Percentiles rank a stretch among this genome's conserved stretches.
Conservation (phyloP, 345 rosid genomes). For the Passiflora organensis region DNA sequence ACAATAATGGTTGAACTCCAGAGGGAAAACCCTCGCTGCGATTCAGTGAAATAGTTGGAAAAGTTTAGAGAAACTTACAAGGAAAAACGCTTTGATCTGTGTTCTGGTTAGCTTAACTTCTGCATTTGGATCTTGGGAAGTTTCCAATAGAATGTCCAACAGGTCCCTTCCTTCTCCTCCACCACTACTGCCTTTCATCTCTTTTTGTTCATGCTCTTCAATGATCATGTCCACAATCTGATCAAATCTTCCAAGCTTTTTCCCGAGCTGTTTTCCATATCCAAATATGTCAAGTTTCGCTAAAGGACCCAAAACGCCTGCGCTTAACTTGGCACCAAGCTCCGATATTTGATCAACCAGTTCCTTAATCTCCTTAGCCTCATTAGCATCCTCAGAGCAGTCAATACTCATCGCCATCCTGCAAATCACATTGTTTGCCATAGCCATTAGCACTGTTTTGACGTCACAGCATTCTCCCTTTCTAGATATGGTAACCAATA, state of each 20-base stretch:
- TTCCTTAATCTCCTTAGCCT: constrained; percentile 4
- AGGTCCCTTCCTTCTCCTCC: not conserved
- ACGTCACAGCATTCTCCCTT: constrained; percentile 8
- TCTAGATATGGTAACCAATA: not conserved
- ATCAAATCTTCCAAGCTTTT: not conserved
- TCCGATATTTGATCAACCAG: not conserved
- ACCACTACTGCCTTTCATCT: not conserved
- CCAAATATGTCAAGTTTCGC: constrained; percentile 3
- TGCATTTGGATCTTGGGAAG: not conserved
- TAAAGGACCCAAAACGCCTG: not conserved
- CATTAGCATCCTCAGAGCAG: not conserved
- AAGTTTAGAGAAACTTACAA: not conserved
- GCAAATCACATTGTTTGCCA: constrained; percentile 5
- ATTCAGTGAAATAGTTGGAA: too few species aligned
- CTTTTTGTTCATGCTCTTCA: not conserved
- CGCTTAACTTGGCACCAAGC: not conserved
- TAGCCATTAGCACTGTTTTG: not conserved
- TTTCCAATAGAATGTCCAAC: constrained; percentile 3
- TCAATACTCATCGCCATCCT: not conserved
- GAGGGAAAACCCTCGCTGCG: too few species aligned
- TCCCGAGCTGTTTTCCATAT: not conserved
- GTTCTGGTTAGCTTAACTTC: not conserved
- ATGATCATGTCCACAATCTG: not conserved
- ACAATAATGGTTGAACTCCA: too few species aligned
- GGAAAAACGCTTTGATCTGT: constrained; percentile 1